Conservation (phyloP, 192 early-diverging fungal genomes). For the Mortierella hygrophila region DNA sequence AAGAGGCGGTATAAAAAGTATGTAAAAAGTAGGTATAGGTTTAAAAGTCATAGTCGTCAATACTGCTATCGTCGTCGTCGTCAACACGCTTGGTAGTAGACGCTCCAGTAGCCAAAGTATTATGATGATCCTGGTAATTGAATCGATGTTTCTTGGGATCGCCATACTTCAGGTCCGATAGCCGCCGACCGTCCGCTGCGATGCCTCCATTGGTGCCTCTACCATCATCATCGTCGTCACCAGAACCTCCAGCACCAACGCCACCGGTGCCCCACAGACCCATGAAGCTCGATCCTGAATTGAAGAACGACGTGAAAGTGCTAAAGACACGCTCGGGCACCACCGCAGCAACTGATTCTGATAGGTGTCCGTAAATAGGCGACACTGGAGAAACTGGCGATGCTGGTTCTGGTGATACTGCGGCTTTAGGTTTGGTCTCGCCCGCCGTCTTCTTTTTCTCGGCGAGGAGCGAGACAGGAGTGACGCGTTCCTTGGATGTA, state of each 20-base stretch:
- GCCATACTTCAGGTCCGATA: slow-evolving; percentile 16
- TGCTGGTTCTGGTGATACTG: neutral
- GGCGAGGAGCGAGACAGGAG: neutral
- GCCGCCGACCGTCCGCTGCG: neutral
- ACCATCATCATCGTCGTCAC: neutral
- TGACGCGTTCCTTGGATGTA: neutral
- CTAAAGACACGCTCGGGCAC: slow-evolving; percentile 14
- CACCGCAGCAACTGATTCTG: neutral
- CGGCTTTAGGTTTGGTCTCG: neutral
- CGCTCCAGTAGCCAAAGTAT: neutral
- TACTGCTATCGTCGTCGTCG: slow-evolving; percentile 23
- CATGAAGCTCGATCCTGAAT: slow-evolving; percentile 42
- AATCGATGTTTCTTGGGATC: slow-evolving; percentile 18
- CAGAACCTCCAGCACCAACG: neutral
- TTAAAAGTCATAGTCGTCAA: slow-evolving; percentile 52
- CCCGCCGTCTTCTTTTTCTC: neutral
- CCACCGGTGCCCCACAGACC: slow-evolving; percentile 8
- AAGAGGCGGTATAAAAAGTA: neutral
- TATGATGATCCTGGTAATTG: slow-evolving; percentile 5
- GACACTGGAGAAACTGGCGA: neutral
- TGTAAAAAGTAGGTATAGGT: neutral
- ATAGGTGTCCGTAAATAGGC: neutral
- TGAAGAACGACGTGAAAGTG: slow-evolving; percentile 33
- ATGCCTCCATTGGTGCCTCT: neutral
- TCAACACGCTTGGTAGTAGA: neutral